Conservation (phyloP, 371 early-diverging fungal genomes). For the Neoconidiobolus thromboides region DNA sequence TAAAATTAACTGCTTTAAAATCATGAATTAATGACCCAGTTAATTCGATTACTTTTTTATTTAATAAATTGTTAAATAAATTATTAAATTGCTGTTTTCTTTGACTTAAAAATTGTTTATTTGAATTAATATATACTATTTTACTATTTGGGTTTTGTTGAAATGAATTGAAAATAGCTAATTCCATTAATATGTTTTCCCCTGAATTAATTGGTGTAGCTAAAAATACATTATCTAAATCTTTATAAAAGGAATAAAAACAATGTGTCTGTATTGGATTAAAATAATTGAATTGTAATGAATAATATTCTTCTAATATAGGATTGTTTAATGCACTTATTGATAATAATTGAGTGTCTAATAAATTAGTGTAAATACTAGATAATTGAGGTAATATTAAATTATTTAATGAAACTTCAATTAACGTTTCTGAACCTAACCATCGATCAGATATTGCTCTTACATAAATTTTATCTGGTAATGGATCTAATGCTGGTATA, state of each 20-base stretch:
- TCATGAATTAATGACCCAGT: constrained; percentile 96
- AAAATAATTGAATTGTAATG: constrained; percentile 68
- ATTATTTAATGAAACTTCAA: constrained; percentile 78
- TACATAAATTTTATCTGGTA: constrained; percentile 74
- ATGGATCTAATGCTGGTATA: constrained; percentile 69
- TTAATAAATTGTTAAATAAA: constrained; percentile 58
- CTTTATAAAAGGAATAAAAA: constrained; percentile 85
- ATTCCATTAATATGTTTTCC: constrained; percentile 93
- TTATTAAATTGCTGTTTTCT: constrained; percentile 77
- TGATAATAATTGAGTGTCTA: constrained; percentile 75
- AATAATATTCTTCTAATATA: constrained; percentile 57
- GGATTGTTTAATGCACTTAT: constrained; percentile 62
- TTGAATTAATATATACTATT: constrained; percentile 97
- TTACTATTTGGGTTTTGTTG: constrained; percentile 64
- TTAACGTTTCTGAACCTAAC: constrained; percentile 71
- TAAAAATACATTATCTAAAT: constrained; percentile 69
- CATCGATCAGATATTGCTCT: constrained; percentile 84
- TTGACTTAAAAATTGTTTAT: constrained; percentile 97
- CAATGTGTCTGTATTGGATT: constrained; percentile 97
- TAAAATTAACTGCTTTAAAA: constrained; percentile 56
- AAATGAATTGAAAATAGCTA: constrained; percentile 84
- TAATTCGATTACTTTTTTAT: constrained; percentile 73
- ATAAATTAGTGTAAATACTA: constrained; percentile 71
- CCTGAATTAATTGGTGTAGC: constrained; percentile 99
- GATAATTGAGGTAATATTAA: constrained; percentile 64